Evolutionary conservation across 257 asterid species (phyloP), one percentile per base, ranked within the genome.

Genomic region (Capsicum rhomboideum): DNA sequence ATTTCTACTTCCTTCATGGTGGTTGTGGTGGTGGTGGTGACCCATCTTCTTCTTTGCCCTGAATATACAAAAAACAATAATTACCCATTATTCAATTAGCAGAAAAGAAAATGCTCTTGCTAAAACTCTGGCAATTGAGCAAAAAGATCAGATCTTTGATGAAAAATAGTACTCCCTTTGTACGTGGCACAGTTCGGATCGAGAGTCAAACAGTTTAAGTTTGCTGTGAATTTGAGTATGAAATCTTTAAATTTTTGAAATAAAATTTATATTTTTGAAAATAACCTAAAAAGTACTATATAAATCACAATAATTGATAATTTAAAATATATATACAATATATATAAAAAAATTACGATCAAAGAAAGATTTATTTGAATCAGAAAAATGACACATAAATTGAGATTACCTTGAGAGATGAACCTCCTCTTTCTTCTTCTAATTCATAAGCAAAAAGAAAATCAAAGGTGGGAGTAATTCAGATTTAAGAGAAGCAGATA

Each of bases 11-110:
- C 78, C 52, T 58, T 53, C 85, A 42, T 66, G 84, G 86, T 79
- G 79, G 79, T 82, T 82, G n/a, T 53, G 86, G 75, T 75, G 82
- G 79, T 85, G 83, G n/a, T 53, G 86, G 67, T 75, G 82, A 74
- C 83, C 83, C 89, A 87, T 55, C 66, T 10, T 54, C 40, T 44
- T 61, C 44, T 23, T 81, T 44, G n/a, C 61, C 84, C 61, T 81
- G 42, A 81, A n/a, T 20, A n/a, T 31, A 13, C 16, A 34, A 81
- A 61, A 59, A 40, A 18, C 18, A 40, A 63, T 40, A 31, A 44
- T 44, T 74, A 74, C 79, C 79, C 54, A 71, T 20, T 8, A 29
- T 21, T 31, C 29, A 71, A 34, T 34, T 34, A 34, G 40, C 6
- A 34, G 4, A 34, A 34, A 34, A 34, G 6, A 34, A 34, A 34